Conservation (phyloP, 2,329 filamentous ascomycete genomes). For the Ophiobolus disseminans region DNA sequence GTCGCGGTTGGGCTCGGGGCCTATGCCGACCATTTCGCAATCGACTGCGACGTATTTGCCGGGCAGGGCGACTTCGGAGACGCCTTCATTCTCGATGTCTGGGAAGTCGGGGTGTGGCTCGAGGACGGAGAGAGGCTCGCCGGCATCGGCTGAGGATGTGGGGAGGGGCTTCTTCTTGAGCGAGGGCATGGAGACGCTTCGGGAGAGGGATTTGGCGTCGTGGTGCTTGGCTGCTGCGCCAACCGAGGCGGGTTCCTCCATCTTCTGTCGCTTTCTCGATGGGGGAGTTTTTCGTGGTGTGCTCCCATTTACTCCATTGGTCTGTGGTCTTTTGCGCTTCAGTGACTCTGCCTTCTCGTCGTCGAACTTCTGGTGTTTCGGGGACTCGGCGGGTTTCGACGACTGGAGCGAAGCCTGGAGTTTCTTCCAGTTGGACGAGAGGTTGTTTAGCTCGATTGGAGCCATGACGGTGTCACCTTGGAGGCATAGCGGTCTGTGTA, state of each 20-base stretch:
- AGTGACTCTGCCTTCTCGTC: slow-evolving; percentile 32
- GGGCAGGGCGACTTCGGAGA: slow-evolving; percentile 65
- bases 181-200: slow-evolving; percentile 43
- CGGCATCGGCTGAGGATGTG: slow-evolving; percentile 59
- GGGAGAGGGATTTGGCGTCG: slow-evolving; percentile 53
- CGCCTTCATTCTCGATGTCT: slow-evolving; percentile 54
- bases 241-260: slow-evolving; percentile 45
- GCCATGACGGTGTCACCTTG: slow-evolving; percentile 42
- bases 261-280: slow-evolving; percentile 47
- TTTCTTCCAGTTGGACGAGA: slow-evolving; percentile 76
- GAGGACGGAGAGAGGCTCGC: slow-evolving; percentile 61
- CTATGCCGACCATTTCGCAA: slow-evolving; percentile 97
- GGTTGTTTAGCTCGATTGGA: slow-evolving; percentile 49
- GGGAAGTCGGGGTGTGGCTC: slow-evolving; percentile 49
- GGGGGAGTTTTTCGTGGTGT: slow-evolving; percentile 24
- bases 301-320: slow-evolving; percentile 25
- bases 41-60: slow-evolving; percentile 94
- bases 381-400: slow-evolving; percentile 40
- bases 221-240: slow-evolving; percentile 43
- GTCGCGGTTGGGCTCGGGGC: slow-evolving; percentile 66
- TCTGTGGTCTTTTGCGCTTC: slow-evolving; percentile 44
- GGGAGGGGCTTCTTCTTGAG: slow-evolving; percentile 57
- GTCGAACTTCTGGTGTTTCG: slow-evolving; percentile 33
- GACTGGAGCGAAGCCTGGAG: slow-evolving; percentile 66
- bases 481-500: slow-evolving; percentile 34